Conservation (phyloP, 768 basidiomycete genomes). For the Galerina marginata region DNA sequence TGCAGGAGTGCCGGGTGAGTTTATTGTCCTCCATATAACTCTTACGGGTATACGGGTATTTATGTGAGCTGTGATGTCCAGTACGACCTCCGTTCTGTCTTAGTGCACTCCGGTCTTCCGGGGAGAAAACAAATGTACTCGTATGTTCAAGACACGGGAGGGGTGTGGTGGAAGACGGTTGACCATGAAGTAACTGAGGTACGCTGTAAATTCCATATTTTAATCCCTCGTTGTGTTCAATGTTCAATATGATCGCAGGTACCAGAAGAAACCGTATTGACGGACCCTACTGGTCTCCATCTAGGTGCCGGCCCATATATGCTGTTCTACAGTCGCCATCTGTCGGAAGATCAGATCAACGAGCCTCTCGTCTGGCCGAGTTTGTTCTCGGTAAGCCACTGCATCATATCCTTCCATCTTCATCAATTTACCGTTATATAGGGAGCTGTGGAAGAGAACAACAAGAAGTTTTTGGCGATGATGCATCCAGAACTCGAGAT, state of each 20-base stretch:
- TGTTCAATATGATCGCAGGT: constrained; percentile 49
- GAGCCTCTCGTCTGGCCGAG: constrained; percentile 43
- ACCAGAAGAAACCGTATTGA: constrained; percentile 69
- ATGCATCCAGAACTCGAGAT: constrained; percentile 39
- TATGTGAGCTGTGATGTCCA: constrained; percentile 28
- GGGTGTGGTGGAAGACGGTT: constrained; percentile 81
- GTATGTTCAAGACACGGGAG: constrained; percentile 68
- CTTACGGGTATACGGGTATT: neutral
- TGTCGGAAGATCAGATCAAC: constrained; percentile 41
- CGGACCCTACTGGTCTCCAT: constrained; percentile 74
- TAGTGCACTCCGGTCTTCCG: constrained; percentile 78
- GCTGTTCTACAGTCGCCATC: constrained; percentile 65
- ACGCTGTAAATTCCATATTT: neutral
- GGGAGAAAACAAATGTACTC: constrained; percentile 82
- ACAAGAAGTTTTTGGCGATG: constrained; percentile 38
- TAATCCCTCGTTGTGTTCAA: neutral
- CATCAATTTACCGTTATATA: constrained; percentile 18
- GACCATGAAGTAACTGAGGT: constrained; percentile 75
- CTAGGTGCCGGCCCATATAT: constrained; percentile 80
- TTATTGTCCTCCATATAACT: neutral
- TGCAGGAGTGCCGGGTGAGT: constrained; percentile 64
- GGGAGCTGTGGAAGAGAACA: constrained; percentile 40
- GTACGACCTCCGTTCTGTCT: constrained; percentile 83
- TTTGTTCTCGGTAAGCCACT: constrained; percentile 37
- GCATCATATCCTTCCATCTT: neutral